Evolutionary conservation across 805 yeast genomes (phyloP).

Genomic region (Alloascoidea africana): DNA sequence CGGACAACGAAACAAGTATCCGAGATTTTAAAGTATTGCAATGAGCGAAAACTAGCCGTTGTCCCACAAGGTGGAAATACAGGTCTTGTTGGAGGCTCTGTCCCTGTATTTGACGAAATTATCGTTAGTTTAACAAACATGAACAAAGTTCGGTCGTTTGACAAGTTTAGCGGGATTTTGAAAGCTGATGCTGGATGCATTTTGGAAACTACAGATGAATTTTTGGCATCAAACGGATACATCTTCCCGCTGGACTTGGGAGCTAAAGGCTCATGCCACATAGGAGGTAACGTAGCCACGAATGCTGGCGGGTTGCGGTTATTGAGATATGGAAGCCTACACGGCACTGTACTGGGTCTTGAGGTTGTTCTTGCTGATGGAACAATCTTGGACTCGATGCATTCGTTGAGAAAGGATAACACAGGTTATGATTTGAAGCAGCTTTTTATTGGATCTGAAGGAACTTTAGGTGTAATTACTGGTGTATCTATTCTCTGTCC

Average conservation of each 20-base stretch:
- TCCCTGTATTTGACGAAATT: slow-evolving; percentile 85
- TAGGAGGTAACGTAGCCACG: slow-evolving; percentile 91
- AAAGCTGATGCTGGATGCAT: slow-evolving; percentile 87
- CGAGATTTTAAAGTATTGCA: slow-evolving; percentile 64
- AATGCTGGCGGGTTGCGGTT: slow-evolving; percentile 93
- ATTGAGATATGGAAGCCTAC: slow-evolving; percentile 80
- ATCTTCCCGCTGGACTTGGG: slow-evolving; percentile 91
- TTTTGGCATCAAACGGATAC: slow-evolving; percentile 64
- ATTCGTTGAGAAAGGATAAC: slow-evolving; percentile 83
- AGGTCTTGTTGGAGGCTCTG: slow-evolving; percentile 89
- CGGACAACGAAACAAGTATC: slow-evolving; percentile 67
- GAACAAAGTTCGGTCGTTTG: slow-evolving; percentile 74
- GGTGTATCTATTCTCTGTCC: slow-evolving; percentile 87
- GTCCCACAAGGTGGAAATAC: slow-evolving; percentile 98
- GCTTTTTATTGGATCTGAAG: slow-evolving; percentile 87
- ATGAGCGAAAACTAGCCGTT: slow-evolving; percentile 60
- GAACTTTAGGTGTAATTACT: slow-evolving; percentile 81
- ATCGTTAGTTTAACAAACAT: slow-evolving; percentile 53
- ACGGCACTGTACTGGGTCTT: slow-evolving; percentile 80
- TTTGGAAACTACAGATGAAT: slow-evolving; percentile 72
- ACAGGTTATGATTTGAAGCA: slow-evolving; percentile 93
- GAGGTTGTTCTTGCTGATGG: slow-evolving; percentile 93
- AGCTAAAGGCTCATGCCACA: slow-evolving; percentile 93
- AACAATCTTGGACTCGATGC: slow-evolving; percentile 60
- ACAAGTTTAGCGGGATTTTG: slow-evolving; percentile 66